These are phyloP conservation scores for Fallopia convolvulus DNA, from an alignment of 148 eudicot genomes.

Conservation along the genomic window DNA sequence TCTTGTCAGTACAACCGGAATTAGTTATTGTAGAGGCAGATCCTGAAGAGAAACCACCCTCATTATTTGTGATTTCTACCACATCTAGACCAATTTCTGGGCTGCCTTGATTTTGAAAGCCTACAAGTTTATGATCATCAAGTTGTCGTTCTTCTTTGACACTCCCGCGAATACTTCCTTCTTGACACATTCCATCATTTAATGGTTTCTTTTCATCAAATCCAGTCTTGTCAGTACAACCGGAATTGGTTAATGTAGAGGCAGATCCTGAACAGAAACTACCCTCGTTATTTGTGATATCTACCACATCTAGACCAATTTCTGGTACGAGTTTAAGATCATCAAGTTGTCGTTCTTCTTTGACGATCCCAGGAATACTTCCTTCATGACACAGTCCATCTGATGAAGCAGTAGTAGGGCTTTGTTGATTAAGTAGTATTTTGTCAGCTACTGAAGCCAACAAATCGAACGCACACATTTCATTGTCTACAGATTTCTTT, in stretches of 20 bases:
- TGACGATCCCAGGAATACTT: constrained; percentile 24
- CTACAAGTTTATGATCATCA: constrained; percentile 24
- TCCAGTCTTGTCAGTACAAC: constrained; percentile 36
- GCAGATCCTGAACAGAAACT: constrained; percentile 32
- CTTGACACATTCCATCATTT: constrained; percentile 18
- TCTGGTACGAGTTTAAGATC: constrained; percentile 23
- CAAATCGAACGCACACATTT: constrained; percentile 76
- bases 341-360: constrained; percentile 26
- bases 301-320: constrained; percentile 27
- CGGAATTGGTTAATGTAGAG: constrained; percentile 46
- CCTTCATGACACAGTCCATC: constrained; percentile 20
- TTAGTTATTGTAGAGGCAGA: constrained; percentile 43
- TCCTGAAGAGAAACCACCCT: constrained; percentile 29
- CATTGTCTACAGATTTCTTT: constrained; percentile 39
- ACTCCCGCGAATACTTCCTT: constrained; percentile 23
- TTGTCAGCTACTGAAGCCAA: constrained; percentile 87
- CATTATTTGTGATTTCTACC: constrained; percentile 24
- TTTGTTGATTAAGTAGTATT: constrained; percentile 55
- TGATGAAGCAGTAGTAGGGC: constrained; percentile 15
- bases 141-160: constrained; percentile 26
- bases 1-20: constrained; percentile 44
- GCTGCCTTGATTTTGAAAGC: constrained; percentile 25
- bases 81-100: constrained; percentile 25
- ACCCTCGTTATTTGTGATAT: constrained; percentile 21
- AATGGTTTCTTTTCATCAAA: constrained; percentile 22